Evolutionary conservation across 2,329 filamentous ascomycete species (phyloP).

Genomic region (Colletotrichum sp.): DNA sequence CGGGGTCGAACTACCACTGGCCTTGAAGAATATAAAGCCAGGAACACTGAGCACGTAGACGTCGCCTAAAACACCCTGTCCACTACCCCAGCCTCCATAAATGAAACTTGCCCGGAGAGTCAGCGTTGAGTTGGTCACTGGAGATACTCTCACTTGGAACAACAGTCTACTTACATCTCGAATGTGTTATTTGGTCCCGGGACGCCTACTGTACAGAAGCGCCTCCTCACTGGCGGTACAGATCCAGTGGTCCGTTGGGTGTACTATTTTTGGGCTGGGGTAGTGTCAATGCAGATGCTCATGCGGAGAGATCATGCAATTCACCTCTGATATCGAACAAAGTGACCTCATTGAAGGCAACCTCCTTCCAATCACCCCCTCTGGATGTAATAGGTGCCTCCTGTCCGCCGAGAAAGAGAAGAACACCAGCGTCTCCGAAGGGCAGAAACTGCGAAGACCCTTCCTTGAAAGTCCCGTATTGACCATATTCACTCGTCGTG

Average conservation of each 20-base stretch:
- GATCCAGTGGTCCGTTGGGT: rapidly evolving
- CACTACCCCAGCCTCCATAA: not conserved
- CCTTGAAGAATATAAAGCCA: not conserved
- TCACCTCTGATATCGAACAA: not conserved
- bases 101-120: not conserved
- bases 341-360: conserved; percentile 30
- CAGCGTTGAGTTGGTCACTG: not conserved
- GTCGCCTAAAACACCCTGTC: not conserved
- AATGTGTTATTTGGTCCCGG: not conserved
- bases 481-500: conserved; percentile 23
- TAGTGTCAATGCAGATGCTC: not conserved
- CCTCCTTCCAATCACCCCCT: conserved; percentile 17
- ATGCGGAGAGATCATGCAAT: not conserved
- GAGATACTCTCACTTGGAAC: rapidly evolving
- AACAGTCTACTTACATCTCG: not conserved
- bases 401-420: conserved; percentile 36
- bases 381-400: conserved; percentile 26
- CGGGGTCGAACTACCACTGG: not conserved
- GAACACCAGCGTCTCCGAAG: conserved; percentile 34
- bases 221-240: not conserved
- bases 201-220: not conserved
- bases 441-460: conserved; percentile 33
- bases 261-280: not conserved
- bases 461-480: conserved; percentile 29
- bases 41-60: not conserved